These are phyloP conservation scores for Aspergillus amoenus DNA, from an alignment of 2,329 filamentous ascomycete genomes.

Conservation along the genomic window DNA sequence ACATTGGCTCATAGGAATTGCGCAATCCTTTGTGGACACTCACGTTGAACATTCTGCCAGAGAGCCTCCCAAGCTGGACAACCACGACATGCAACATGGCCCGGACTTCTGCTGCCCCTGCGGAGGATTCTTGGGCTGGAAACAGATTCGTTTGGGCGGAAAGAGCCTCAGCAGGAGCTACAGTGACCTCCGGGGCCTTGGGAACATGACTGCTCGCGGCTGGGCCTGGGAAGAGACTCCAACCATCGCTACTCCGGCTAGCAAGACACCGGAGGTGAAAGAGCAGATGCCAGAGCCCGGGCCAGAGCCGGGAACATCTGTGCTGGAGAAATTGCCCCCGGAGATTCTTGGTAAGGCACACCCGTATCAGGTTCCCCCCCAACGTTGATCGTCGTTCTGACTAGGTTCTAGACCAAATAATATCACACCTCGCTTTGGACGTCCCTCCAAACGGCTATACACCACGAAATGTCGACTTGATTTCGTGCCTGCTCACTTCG, in stretches of 20 bases:
- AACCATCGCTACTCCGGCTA: slow-evolving; percentile 10
- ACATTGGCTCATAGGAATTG: slow-evolving; percentile 34
- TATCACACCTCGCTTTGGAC: slow-evolving; percentile 72
- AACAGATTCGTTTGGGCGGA: slow-evolving; percentile 45
- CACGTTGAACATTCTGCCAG: slow-evolving; percentile 30
- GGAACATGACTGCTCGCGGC: slow-evolving; percentile 36
- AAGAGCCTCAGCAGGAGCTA: slow-evolving; percentile 46
- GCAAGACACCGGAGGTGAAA: slow-evolving; percentile 17
- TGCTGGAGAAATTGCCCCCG: slow-evolving; percentile 66
- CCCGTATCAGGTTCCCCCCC: background rate
- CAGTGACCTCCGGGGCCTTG: slow-evolving; percentile 40
- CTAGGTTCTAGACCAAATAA: slow-evolving; percentile 61
- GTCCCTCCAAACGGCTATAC: slow-evolving; percentile 73
- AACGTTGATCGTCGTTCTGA: slow-evolving; percentile 7
- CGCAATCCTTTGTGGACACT: slow-evolving; percentile 46
- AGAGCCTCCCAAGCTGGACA: slow-evolving; percentile 23
- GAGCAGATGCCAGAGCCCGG: slow-evolving; percentile 26
- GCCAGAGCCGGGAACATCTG: slow-evolving; percentile 41
- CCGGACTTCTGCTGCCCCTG: slow-evolving; percentile 49
- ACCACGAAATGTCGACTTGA: slow-evolving; percentile 74
- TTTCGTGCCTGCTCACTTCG: slow-evolving; percentile 75
- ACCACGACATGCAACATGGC: slow-evolving; percentile 34
- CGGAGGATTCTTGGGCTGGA: slow-evolving; percentile 46
- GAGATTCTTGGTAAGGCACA: slow-evolving; percentile 67
- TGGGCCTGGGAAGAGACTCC: slow-evolving; percentile 44